These are phyloP conservation scores for Ceratobasidium sp. DNA, from an alignment of 1,284 basidiomycete genomes.

Conservation along the genomic window DNA sequence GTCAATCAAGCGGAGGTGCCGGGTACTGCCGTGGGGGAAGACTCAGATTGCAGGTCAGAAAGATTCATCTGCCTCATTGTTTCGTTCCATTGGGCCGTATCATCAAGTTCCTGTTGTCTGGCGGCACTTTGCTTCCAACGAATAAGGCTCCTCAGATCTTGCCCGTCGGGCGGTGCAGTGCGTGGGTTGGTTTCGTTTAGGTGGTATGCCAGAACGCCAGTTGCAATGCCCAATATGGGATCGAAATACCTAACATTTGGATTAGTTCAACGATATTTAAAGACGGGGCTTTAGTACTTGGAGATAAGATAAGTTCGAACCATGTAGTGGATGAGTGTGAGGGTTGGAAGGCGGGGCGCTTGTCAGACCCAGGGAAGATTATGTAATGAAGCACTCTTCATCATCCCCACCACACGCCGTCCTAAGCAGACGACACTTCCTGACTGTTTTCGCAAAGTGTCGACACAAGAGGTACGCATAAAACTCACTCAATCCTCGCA, in stretches of 20 bases:
- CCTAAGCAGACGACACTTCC: too few species aligned
- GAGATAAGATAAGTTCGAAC: conserved; percentile 37
- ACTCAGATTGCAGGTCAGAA: conserved; percentile 10
- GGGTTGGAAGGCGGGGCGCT: neutral
- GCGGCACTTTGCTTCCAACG: conserved; percentile 62
- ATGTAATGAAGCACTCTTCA: neutral
- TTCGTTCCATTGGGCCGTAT: conserved; percentile 29
- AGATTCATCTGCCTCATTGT: conserved; percentile 20
- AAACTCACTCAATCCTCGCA: too few species aligned
- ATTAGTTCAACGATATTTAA: conserved; percentile 7
- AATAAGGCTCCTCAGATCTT: conserved; percentile 67
- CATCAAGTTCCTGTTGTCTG: conserved; percentile 3
- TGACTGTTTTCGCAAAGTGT: neutral
- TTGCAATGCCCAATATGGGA: conserved; percentile 79
- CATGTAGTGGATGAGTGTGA: conserved; percentile 13
- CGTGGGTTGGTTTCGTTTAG: conserved; percentile 85
- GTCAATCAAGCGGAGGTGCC: conserved; percentile 18
- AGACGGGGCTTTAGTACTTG: conserved; percentile 11
- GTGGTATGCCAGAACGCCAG: conserved; percentile 81
- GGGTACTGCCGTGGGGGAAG: conserved; percentile 2
- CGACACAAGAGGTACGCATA: neutral
- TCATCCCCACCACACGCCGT: neutral
- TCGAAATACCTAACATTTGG: conserved; percentile 62
- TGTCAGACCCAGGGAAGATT: neutral
- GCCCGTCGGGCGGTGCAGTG: conserved; percentile 69